Conservation (phyloP, 129 eudicot genomes). For the Centella asiatica region DNA sequence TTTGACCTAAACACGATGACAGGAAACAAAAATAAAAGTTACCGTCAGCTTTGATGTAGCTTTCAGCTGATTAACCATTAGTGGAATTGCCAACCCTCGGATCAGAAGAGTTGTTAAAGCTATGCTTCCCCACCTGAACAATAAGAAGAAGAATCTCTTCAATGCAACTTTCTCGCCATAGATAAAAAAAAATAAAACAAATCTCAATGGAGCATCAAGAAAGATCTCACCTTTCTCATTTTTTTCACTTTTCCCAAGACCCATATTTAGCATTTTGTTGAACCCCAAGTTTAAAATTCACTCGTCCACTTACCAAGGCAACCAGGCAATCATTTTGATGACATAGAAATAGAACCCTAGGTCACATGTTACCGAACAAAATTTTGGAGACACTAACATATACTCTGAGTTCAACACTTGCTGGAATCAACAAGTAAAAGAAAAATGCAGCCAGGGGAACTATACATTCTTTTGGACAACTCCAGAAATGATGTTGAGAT, state of each 20-base stretch:
- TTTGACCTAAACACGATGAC: background rate
- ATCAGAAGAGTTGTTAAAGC: slow-evolving; percentile 57
- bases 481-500: background rate
- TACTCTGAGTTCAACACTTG: background rate
- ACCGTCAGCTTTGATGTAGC: slow-evolving; percentile 77
- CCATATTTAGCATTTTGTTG: no score
- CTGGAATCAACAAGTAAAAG: background rate
- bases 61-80: slow-evolving; percentile 70
- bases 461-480: background rate
- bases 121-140: slow-evolving; percentile 83
- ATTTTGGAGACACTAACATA: background rate
- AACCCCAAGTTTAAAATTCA: no score
- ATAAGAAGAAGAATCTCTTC: background rate
- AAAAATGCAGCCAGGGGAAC: background rate
- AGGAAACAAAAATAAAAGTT: slow-evolving; percentile 21
- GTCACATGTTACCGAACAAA: background rate
- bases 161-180: background rate
- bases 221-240: no score
- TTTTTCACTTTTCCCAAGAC: no score
- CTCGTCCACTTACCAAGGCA: no score
- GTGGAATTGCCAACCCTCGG: slow-evolving; percentile 50
- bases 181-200: no score
- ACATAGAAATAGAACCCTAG: background rate
- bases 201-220: no score
- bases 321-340: background rate